Evolutionary conservation across 148 eudicot genomes (phyloP), one percentile per base, ranked within the genome.

Genomic region (Polygonum maritimum): DNA sequence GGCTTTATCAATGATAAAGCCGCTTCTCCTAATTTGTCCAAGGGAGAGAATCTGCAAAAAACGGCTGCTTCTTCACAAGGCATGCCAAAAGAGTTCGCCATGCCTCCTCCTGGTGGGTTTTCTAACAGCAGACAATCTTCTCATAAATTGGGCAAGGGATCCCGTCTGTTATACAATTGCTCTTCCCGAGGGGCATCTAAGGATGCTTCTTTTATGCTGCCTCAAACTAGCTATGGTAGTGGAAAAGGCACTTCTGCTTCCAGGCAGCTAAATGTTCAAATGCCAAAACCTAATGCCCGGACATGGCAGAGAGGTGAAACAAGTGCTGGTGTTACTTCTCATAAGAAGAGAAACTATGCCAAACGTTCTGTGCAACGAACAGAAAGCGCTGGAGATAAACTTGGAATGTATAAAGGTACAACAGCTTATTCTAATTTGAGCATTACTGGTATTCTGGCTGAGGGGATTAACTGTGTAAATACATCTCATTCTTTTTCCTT

Each of bases 331-430:
- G 67, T 1, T 60, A 22, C 67, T 22, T 60, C 14, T 22, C 14
- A 31, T 15, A 48, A 26, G 51, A 71, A 71, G 54, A 71, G 74
- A 71, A 41, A 71, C 54, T 71, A 71, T 71, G 74, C 74, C 44
- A 71, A 71, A 48, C 74, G 74, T 44, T n/a, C 74, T 44, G 54
- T 71, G 52, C 74, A 44, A 18, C 74, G 21, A 19, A 1, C 47
- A 71, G 74, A 71, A 7, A 41, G 2, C 10, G 74, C 51, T 41
- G 52, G 36, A 71, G 74, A 8, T 45, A 36, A 44, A 71, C 74
- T 16, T 71, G 74, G 16, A 39, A 13, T 63, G 40, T 18, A 31
- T 63, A 63, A 35, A 65, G 71, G 44, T 65, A 36, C 16, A 35
- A 35, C 71, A 65, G 2, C 6, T 35, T 36, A 9, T 35, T 10